Base-by-base conservation (phyloP, 139 green algal species). In the Spirogloea muscicola region DNA sequence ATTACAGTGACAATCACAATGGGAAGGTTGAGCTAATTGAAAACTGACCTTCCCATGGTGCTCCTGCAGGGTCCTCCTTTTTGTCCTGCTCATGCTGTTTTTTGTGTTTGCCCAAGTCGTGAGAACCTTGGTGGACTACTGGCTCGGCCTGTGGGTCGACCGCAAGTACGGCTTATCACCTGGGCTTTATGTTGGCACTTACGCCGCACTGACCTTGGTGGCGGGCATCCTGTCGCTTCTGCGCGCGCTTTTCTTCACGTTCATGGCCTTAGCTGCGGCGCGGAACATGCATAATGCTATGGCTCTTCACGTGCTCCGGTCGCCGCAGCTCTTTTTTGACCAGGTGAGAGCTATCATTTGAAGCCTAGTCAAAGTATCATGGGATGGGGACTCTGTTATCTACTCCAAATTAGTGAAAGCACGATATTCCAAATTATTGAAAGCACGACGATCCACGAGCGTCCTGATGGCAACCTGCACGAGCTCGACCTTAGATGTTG, bases 171-270 rank as follows among this genome's bases (percentile, higher is more conserved):
- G 7, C 1, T 49, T 75, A 48, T 52, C 43, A 10, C 27, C 46
- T 37, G 49, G 67, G 13, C 3, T 76, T 16, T 76, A 76, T 25
- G 67, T 48, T 7, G 49, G 9, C 10, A 25, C 46, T n/a, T 76
- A 61, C 6, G 67, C 51, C 27, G 67, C 58, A 34, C 40, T 76
- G 29, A 76, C 41, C 31, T 10, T 21, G 49, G 67, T n/a, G 9
- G 27, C 67, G 27, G 33, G 43, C 31, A 41, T 88, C 0, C 84
- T 87, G 46, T 90, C 86, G 5, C 73, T 90, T 41, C 85, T 82
- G 4, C 73, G 91, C 3, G 87, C 90, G 0, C 91, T 96, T 61
- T 83, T 82, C 18, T 96, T 96, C 84, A 91, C 91, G 1, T 68
- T 74, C 7, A 88, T 86, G 4, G 87, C 89, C 36, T 31, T 77